These are phyloP conservation scores for Mycena polygramma DNA, from an alignment of 768 basidiomycete species.

Conservation along the genomic window DNA sequence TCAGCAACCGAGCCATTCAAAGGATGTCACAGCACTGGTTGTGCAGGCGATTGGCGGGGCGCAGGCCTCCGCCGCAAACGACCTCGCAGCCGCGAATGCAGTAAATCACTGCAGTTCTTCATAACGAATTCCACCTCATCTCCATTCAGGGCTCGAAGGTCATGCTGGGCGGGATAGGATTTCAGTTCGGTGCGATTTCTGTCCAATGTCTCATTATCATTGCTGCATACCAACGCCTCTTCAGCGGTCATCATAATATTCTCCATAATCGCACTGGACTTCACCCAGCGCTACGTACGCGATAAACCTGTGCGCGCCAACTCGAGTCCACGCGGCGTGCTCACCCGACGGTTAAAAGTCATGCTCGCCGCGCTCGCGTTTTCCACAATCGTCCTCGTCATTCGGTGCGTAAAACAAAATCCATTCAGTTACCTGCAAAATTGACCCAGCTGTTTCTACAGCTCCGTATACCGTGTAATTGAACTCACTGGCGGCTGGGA, in stretches of 20 bases:
- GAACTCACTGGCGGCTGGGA: not conserved
- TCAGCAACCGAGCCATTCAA: not conserved
- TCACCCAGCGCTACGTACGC: not conserved
- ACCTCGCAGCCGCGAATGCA: not conserved
- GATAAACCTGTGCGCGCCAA: not conserved
- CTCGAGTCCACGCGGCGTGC: not conserved
- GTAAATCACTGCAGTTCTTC: no score
- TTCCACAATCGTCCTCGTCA: not conserved
- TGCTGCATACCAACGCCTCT: not conserved
- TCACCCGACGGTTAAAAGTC: not conserved
- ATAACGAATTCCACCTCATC: no score
- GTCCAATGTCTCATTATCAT: not conserved
- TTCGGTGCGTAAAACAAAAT: not conserved
- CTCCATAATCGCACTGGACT: not conserved
- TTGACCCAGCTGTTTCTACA: not conserved
- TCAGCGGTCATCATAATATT: slow-evolving; percentile 1
- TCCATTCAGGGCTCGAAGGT: slow-evolving; percentile 3
- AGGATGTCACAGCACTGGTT: slow-evolving; percentile 18
- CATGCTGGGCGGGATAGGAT: slow-evolving; percentile 5
- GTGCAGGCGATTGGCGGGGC: slow-evolving; percentile 24
- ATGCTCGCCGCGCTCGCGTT: not conserved
- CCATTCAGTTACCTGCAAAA: no score
- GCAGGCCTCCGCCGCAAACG: not conserved
- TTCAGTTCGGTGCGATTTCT: not conserved
- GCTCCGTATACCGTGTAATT: not conserved